Percentiles rank a stretch among this genome's conserved stretches.
phyloP scores from a whole-genome alignment of 805 yeast genomes.

The Brettanomyces sp. region DNA sequence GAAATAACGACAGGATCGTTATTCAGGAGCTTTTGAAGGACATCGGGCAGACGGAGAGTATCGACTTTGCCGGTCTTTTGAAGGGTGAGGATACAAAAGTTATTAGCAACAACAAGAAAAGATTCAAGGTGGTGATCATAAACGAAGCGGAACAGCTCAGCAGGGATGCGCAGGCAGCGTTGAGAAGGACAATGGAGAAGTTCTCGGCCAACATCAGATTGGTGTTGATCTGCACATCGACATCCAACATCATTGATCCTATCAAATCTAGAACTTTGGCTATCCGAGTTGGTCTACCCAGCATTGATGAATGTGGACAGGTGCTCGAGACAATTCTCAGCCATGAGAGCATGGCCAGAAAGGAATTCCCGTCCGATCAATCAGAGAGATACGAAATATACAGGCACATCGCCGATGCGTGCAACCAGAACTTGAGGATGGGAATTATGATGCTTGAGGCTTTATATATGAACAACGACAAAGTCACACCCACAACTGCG shows the following conservation, averaged over 20 bases:
- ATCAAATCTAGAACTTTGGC: constrained; percentile 87
- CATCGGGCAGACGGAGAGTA: constrained; percentile 90
- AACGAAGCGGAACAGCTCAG: constrained; percentile 87
- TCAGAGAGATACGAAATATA: constrained; percentile 28
- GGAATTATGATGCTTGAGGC: constrained; percentile 79
- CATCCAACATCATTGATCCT: constrained; percentile 88
- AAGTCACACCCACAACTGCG: constrained; percentile 35
- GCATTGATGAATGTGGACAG: constrained; percentile 41
- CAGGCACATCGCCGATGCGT: constrained; percentile 40
- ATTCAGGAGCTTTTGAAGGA: constrained; percentile 91
- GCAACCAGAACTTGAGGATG: constrained; percentile 68
- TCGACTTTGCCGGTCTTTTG: constrained; percentile 56
- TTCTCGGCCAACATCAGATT: constrained; percentile 81
- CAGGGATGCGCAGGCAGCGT: constrained; percentile 92
- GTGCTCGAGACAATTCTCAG: constrained; percentile 48
- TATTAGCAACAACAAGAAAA: constrained; percentile 25
- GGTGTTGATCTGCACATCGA: constrained; percentile 77
- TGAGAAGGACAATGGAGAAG: constrained; percentile 93
- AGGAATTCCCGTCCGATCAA: constrained; percentile 26
- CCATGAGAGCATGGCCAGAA: constrained; percentile 38
- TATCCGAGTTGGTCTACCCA: constrained; percentile 82
- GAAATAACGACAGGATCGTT: constrained; percentile 89
- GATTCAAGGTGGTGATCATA: constrained; percentile 74
- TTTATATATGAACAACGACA: constrained; percentile 58
- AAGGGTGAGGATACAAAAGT: constrained; percentile 6